Conservation (phyloP, 139 green algal species). For the Protoeuglena noctilucae region DNA sequence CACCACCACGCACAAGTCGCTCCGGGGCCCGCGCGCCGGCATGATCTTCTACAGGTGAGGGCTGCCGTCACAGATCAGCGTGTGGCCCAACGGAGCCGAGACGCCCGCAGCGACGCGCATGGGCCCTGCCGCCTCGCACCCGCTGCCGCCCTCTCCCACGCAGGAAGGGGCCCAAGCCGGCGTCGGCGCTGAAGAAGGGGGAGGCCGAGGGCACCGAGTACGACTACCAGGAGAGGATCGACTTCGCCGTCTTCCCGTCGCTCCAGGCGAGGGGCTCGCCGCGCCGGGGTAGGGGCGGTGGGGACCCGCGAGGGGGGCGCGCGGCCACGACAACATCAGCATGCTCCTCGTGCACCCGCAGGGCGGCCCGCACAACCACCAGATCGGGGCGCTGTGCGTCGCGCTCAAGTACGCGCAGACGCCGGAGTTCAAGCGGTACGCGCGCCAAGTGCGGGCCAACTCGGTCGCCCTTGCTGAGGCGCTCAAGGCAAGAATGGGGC, state of each 20-base stretch:
- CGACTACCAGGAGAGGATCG: constrained; percentile 68
- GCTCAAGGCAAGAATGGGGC: too few species aligned
- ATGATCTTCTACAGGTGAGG: constrained; percentile 60
- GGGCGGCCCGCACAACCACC: constrained; percentile 74
- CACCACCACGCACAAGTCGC: constrained; percentile 80
- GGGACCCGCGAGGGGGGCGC: too few species aligned
- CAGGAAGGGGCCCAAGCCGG: constrained; percentile 54
- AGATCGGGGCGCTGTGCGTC: constrained; percentile 66
- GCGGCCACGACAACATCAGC: too few species aligned
- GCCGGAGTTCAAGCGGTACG: constrained; percentile 41
- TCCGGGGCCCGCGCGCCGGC: constrained; percentile 58
- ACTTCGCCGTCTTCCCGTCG: constrained; percentile 72
- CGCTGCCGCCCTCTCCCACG: too few species aligned
- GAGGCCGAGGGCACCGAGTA: constrained; percentile 37
- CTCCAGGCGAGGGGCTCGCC: too few species aligned
- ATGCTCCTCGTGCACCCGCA: background rate
- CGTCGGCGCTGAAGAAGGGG: constrained; percentile 24
- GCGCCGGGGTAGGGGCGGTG: too few species aligned
- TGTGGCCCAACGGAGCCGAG: constrained; percentile 77
- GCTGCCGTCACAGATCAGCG: background rate
- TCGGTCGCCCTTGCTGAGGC: constrained; percentile 32
- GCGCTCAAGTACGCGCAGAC: constrained; percentile 51
- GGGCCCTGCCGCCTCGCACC: constrained; percentile 75
- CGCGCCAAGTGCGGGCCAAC: constrained; percentile 47
- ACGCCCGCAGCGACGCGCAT: constrained; percentile 85